phyloP scores from a whole-genome alignment of 345 rosid genomes.

The Gossypium mustelinum region DNA sequence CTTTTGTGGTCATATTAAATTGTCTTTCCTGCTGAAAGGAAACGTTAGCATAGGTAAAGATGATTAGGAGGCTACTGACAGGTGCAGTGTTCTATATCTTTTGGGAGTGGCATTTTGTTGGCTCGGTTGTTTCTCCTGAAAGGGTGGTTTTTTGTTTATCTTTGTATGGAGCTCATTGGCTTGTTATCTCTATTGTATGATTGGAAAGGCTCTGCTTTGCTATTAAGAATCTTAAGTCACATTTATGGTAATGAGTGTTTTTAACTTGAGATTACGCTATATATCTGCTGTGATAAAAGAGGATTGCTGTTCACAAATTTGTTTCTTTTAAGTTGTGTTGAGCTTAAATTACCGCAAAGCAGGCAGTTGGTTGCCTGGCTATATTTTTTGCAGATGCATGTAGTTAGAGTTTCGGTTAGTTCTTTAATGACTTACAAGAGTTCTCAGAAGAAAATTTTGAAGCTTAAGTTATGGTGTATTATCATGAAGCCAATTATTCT shows the following conservation, averaged over 20 bases:
- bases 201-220: neutral
- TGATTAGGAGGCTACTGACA: neutral
- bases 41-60: neutral
- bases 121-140: neutral
- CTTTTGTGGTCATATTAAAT: neutral
- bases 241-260: neutral
- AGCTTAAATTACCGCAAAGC: neutral
- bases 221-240: neutral
- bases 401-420: neutral
- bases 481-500: neutral
- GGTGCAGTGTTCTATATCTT: neutral
- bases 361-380: neutral
- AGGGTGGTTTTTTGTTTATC: neutral
- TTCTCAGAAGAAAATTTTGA: neutral
- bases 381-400: neutral
- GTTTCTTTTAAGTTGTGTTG: neutral
- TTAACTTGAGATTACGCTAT: neutral
- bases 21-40: neutral
- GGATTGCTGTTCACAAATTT: neutral
- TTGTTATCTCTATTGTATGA: neutral
- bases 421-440: neutral
- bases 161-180: neutral
- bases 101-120: neutral
- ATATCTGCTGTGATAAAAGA: neutral
- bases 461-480: neutral